Conservation (phyloP, 257 asterid genomes). For the Solanum chmielewskii region DNA sequence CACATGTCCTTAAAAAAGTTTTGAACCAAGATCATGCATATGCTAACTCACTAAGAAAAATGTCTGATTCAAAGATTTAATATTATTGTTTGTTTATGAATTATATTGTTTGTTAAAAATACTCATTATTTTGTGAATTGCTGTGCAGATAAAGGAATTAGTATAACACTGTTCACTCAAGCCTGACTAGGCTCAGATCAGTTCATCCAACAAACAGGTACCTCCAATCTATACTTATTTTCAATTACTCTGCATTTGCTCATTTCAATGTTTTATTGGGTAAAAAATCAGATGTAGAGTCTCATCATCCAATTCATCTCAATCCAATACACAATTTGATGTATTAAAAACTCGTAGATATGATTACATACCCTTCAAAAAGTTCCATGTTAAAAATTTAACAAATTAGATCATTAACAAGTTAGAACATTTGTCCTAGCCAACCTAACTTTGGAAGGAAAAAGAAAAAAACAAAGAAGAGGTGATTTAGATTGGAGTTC, state of each 20-base stretch:
- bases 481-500: background rate
- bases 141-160: too few relatives aligned
- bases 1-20: background rate
- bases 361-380: background rate
- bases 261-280: background rate
- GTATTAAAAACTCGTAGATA: background rate
- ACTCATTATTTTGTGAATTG: background rate
- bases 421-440: background rate
- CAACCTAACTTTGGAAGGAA: background rate
- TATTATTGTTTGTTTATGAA: too few relatives aligned
- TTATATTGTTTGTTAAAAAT: background rate
- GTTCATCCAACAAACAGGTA: background rate
- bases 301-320: background rate
- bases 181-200: too few relatives aligned
- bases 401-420: too few relatives aligned
- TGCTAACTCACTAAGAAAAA: background rate
- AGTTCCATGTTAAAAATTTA: background rate
- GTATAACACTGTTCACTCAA: too few relatives aligned
- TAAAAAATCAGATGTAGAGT: background rate
- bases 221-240: background rate
- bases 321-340: background rate
- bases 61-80: background rate
- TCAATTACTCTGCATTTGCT: background rate
- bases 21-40: background rate
- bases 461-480: too few relatives aligned